Base-by-base conservation (phyloP, 2,329 filamentous ascomycete genomes). In the Cladorrhinum sp. region DNA sequence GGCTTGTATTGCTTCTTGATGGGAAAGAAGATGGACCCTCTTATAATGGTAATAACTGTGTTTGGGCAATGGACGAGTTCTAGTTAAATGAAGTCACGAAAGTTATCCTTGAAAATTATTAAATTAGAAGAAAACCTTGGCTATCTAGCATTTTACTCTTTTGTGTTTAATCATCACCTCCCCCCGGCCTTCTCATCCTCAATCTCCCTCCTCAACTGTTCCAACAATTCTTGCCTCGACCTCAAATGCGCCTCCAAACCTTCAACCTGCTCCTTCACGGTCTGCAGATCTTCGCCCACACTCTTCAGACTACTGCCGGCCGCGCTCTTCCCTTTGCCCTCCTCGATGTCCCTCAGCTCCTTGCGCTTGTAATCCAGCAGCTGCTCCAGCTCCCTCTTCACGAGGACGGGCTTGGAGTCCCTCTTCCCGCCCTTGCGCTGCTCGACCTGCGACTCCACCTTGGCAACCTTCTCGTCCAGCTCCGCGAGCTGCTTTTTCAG, bases 331-430 rank as follows among this genome's bases (percentile, higher is more conserved):
- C 84, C 87, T 58, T 85, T 82, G 27, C 89, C 90, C 64, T 86
- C 84, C 75, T 95, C 89, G 75, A 92, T 71, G 55, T 90, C 92
- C 67, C 85, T 81, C 73, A 93, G 79, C 78, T 88, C 88, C 71
- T 86, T 86, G 73, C 91, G 82, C 84, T 99, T 99, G 75, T 96
- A 98, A 71, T 99, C 95, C 49, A 99, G 80, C 75, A 99, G 77
- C 78, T 96, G 91, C 75, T 98, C 92, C 51, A 97, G 80, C 77
- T 99, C 95, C 64, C 93, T 83, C 82, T 97, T 98, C 59, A 98
- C 91, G 45, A 99, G 81, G 38, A 92, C 91, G 49, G 93, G 93
- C 76, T 92, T 96, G 23, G 85, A 89, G 65, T 92, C 87, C 50
- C 92, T 81, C 77, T 84, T 85, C 68, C 81, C 84, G 66, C 83